phyloP scores from a whole-genome alignment of 106 monocot genomes.

The Dioscorea zingiberensis region DNA sequence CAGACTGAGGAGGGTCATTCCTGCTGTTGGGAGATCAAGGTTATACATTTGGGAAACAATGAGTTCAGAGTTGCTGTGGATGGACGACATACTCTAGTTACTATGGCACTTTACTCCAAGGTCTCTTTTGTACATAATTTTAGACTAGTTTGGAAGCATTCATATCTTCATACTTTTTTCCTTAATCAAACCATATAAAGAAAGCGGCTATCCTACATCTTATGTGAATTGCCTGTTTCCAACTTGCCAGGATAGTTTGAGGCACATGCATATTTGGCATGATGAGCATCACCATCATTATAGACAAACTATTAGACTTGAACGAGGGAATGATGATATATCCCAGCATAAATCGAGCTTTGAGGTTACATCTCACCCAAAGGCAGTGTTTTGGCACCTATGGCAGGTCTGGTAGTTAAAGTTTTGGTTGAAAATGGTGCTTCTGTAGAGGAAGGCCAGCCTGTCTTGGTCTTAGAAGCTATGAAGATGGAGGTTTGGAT shows the following conservation, averaged over 20 bases:
- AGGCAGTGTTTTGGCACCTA: conserved; percentile 90
- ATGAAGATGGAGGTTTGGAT: conserved; percentile 98
- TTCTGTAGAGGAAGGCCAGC: conserved; percentile 69
- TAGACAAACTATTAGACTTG: conserved; percentile 36
- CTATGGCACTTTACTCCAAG: conserved; percentile 64
- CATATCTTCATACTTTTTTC: neutral
- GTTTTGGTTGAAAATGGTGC: conserved; percentile 74
- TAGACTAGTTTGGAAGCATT: too few species aligned
- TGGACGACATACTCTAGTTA: conserved; percentile 50
- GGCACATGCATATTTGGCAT: conserved; percentile 87
- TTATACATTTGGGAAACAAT: conserved; percentile 32
- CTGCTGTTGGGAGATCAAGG: conserved; percentile 51
- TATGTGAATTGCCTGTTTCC: too few species aligned
- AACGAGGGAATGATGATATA: conserved; percentile 38
- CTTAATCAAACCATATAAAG: too few species aligned
- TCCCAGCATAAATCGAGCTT: conserved; percentile 26
- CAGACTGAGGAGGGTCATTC: conserved; percentile 52
- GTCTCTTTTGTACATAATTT: conserved; percentile 14
- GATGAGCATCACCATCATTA: conserved; percentile 76
- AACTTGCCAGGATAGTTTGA: conserved; percentile 46
- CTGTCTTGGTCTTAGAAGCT: conserved; percentile 87
- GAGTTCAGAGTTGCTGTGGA: conserved; percentile 61
- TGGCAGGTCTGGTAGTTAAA: conserved; percentile 94
- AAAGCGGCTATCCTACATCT: too few species aligned
- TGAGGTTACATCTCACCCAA: conserved; percentile 38